These are phyloP conservation scores for Aspergillus sclerotiicarbonarius DNA, from an alignment of 495 filamentous ascomycete species.

Conservation along the genomic window DNA sequence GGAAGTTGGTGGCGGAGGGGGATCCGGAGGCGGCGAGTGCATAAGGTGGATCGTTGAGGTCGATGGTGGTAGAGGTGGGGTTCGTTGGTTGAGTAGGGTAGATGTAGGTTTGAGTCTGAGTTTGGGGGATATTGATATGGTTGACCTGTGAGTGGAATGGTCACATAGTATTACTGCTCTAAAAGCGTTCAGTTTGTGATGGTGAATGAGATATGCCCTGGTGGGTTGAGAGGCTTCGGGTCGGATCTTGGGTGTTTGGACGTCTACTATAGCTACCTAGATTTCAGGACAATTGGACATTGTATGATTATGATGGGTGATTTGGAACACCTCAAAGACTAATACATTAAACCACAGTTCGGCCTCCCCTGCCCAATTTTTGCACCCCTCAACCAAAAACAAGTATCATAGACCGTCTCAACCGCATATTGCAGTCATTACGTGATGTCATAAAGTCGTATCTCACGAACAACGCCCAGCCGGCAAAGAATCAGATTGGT, in stretches of 20 bases:
- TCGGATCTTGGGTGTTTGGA: background rate
- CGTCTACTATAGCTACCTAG: background rate
- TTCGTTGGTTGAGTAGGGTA: background rate
- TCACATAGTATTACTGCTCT: background rate
- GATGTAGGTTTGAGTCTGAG: background rate
- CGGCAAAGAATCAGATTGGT: background rate
- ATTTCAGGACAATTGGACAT: too few species aligned
- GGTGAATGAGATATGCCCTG: background rate
- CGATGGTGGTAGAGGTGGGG: background rate
- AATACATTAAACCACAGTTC: background rate
- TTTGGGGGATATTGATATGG: too few species aligned
- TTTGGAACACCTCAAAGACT: background rate
- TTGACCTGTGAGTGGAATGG: background rate
- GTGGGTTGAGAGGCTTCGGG: background rate
- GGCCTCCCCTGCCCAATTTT: background rate
- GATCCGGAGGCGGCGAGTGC: conserved; percentile 52
- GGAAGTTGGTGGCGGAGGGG: conserved; percentile 76
- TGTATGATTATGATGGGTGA: background rate
- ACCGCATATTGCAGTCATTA: background rate
- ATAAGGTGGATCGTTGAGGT: conserved; percentile 10
- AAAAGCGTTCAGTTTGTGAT: background rate
- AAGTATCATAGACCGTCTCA: background rate
- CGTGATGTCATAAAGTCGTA: conserved; percentile 4
- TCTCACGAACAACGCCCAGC: background rate
- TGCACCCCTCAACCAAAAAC: background rate